Conservation (phyloP, 192 early-diverging fungal species). For the Coemansia aciculifera region DNA sequence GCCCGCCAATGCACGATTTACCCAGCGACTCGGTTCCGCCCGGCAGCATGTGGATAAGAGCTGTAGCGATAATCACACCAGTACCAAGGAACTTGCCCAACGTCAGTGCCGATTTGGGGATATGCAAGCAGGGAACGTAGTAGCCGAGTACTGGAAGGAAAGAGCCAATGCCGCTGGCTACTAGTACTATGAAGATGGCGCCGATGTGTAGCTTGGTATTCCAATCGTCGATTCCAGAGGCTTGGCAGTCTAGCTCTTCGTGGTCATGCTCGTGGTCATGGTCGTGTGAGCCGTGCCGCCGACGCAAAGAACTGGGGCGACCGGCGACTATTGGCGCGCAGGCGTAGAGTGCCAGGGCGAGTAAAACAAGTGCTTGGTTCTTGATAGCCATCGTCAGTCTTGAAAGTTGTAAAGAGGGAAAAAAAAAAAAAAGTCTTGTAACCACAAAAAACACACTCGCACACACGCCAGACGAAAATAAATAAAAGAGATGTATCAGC, state of each 20-base stretch:
- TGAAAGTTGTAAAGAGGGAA: not conserved
- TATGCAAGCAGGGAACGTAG: constrained; percentile 32
- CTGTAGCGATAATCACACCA: constrained; percentile 76
- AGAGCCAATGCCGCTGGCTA: constrained; percentile 54
- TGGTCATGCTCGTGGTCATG: constrained; percentile 17
- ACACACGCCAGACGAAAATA: not conserved
- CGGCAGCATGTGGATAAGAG: constrained; percentile 77
- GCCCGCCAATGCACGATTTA: constrained; percentile 58
- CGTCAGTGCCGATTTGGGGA: constrained; percentile 49
- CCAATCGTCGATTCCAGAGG: constrained; percentile 39
- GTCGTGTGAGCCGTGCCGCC: constrained; percentile 23
- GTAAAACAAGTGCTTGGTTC: not conserved
- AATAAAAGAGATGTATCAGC: not conserved
- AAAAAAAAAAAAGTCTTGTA: not conserved
- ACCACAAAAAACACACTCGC: not conserved
- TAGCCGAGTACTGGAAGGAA: constrained; percentile 57
- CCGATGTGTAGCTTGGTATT: constrained; percentile 56
- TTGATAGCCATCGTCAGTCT: not conserved
- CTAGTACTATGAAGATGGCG: constrained; percentile 61
- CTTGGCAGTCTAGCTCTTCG: constrained; percentile 36
- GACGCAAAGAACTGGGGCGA: not conserved
- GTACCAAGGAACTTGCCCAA: constrained; percentile 63
- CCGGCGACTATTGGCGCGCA: not conserved
- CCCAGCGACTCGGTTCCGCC: constrained; percentile 55
- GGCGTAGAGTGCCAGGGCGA: not conserved